phyloP scores from a whole-genome alignment of 2,329 filamentous ascomycete species.

The Arachnomyces sp. region DNA sequence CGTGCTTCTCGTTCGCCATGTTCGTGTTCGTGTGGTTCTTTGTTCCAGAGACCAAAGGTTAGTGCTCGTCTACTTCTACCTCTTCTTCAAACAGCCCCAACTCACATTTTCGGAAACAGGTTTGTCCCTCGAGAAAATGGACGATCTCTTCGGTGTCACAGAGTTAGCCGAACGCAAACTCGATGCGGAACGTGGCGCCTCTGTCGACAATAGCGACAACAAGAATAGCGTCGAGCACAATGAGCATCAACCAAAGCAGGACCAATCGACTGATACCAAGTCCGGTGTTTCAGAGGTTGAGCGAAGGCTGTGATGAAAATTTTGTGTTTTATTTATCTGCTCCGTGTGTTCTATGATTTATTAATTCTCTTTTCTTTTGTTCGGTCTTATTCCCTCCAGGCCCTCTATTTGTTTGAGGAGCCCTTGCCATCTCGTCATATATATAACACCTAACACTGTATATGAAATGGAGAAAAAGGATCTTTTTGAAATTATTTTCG shows the following conservation, averaged over 20 bases:
- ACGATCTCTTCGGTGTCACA: constrained; percentile 57
- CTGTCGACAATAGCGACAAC: constrained; percentile 5
- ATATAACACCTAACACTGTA: too few relatives aligned
- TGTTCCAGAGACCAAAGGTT: constrained; percentile 66
- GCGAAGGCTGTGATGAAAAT: background rate
- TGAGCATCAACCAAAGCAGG: background rate
- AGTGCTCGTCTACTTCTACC: constrained; percentile 24
- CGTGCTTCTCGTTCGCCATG: constrained; percentile 59
- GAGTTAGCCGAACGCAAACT: constrained; percentile 30
- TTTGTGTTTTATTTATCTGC: background rate
- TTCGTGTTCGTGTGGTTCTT: constrained; percentile 60
- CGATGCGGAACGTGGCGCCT: constrained; percentile 14
- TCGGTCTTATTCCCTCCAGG: background rate
- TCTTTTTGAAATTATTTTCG: too few relatives aligned
- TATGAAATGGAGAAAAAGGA: too few relatives aligned
- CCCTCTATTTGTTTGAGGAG: too few relatives aligned
- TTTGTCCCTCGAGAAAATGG: constrained; percentile 56
- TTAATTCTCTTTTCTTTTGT: background rate
- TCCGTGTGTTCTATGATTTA: background rate
- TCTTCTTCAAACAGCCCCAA: background rate
- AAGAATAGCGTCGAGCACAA: constrained; percentile 8
- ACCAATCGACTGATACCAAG: too few relatives aligned
- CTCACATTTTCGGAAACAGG: constrained; percentile 16
- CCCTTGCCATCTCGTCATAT: too few relatives aligned
- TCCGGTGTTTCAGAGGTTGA: too few relatives aligned